These are phyloP conservation scores for Neofusicoccum umdonicola DNA, from an alignment of 2,329 filamentous ascomycete genomes.

Conservation along the genomic window DNA sequence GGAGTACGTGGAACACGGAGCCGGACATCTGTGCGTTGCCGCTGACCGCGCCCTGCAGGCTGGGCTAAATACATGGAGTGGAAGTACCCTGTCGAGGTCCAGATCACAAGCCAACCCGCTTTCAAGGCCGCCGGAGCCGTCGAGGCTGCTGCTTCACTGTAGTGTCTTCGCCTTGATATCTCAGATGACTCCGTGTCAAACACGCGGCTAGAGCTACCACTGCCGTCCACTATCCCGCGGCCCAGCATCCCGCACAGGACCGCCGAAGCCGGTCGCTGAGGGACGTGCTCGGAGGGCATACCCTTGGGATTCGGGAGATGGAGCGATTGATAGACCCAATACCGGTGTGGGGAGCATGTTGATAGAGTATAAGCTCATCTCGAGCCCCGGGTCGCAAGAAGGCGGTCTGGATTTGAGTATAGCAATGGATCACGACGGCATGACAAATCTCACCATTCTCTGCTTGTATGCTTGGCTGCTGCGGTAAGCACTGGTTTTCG, in stretches of 20 bases:
- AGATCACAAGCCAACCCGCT: conserved; percentile 44
- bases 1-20: conserved; percentile 64
- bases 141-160: conserved; percentile 47
- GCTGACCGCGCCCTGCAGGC: conserved; percentile 53
- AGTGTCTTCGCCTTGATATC: not conserved
- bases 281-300: not conserved
- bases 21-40: not conserved
- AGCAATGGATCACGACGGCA: not conserved
- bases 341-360: not conserved
- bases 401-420: not conserved
- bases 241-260: not conserved
- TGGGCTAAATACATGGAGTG: conserved; percentile 95
- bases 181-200: not conserved
- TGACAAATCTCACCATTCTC: not conserved
- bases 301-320: not conserved
- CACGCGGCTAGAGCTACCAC: not conserved
- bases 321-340: not conserved
- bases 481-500: not conserved
- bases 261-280: not conserved
- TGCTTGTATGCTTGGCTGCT: not conserved
- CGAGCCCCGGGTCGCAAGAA: not conserved
- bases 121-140: conserved; percentile 49
- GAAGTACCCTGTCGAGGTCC: conserved; percentile 80
- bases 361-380: not conserved
- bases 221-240: not conserved